Evolutionary conservation across 768 basidiomycete species (phyloP).

Genomic region (Amanita inopinata): DNA sequence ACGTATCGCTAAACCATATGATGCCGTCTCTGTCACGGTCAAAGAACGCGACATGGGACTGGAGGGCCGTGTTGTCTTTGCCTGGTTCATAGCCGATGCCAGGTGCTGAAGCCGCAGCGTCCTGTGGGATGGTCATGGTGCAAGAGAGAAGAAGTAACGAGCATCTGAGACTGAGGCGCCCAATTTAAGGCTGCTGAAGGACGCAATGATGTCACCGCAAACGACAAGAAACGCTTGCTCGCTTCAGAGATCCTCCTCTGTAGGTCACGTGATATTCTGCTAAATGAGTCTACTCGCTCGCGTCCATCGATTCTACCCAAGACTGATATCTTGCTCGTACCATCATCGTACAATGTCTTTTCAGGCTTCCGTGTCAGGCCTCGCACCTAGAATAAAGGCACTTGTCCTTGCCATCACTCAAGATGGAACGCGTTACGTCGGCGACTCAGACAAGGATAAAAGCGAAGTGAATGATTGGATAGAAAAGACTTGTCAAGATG

Average conservation of each 20-base stretch:
- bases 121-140: slow-evolving; percentile 24
- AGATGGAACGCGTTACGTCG: slow-evolving; percentile 34
- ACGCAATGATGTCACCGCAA: background rate
- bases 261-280: slow-evolving; percentile 2
- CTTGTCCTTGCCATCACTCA: slow-evolving; percentile 42
- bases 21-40: slow-evolving; percentile 34
- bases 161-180: slow-evolving; percentile 1
- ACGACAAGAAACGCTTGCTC: no score
- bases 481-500: slow-evolving; percentile 44
- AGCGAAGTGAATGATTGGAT: slow-evolving; percentile 63
- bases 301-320: slow-evolving; percentile 28
- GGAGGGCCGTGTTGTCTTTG: slow-evolving; percentile 26
- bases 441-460: slow-evolving; percentile 51
- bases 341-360: slow-evolving; percentile 40
- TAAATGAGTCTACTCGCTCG: slow-evolving; percentile 24
- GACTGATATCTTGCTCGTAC: slow-evolving; percentile 22
- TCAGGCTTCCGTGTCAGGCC: slow-evolving; percentile 35
- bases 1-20: slow-evolving; percentile 39
- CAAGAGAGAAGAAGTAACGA: background rate
- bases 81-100: slow-evolving; percentile 21
- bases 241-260: no score
- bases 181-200: background rate
- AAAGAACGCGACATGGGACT: slow-evolving; percentile 36
- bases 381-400: slow-evolving; percentile 40
- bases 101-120: slow-evolving; percentile 20